Evolutionary conservation across 345 rosid genomes (phyloP).

Genomic region (Hirschfeldia incana): DNA sequence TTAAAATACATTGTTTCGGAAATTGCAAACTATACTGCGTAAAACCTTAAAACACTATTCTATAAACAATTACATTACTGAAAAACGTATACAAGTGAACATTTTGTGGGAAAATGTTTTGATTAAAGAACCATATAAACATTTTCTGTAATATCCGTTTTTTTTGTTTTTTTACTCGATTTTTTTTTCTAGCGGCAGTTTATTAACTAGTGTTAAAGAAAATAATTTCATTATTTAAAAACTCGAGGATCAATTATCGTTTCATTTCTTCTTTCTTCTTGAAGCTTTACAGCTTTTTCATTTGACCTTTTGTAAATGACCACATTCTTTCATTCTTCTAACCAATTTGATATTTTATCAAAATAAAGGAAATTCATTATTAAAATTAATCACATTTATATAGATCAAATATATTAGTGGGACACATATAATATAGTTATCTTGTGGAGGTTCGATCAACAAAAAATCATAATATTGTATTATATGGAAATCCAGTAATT

Average conservation of each 20-base stretch:
- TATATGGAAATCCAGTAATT: background rate
- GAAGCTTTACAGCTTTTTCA: too few species aligned
- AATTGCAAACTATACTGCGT: background rate
- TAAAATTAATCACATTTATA: background rate
- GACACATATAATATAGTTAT: background rate
- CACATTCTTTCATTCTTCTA: too few species aligned
- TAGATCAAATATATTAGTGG: background rate
- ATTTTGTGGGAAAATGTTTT: background rate
- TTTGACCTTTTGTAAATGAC: too few species aligned
- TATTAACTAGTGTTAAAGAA: background rate
- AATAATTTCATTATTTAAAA: background rate
- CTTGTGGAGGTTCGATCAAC: background rate
- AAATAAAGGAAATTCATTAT: background rate
- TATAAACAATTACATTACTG: background rate
- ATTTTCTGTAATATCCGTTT: background rate
- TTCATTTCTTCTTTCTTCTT: too few species aligned
- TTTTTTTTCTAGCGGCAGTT: background rate
- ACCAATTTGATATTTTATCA: too few species aligned
- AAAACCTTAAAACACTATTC: background rate
- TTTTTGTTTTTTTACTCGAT: background rate
- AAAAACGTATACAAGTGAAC: background rate
- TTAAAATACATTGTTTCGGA: background rate
- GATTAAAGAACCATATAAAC: background rate
- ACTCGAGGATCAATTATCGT: too few species aligned
- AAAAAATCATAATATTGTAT: background rate